Conservation (phyloP, 495 filamentous ascomycete genomes). For the Xylaria bambusicola region DNA sequence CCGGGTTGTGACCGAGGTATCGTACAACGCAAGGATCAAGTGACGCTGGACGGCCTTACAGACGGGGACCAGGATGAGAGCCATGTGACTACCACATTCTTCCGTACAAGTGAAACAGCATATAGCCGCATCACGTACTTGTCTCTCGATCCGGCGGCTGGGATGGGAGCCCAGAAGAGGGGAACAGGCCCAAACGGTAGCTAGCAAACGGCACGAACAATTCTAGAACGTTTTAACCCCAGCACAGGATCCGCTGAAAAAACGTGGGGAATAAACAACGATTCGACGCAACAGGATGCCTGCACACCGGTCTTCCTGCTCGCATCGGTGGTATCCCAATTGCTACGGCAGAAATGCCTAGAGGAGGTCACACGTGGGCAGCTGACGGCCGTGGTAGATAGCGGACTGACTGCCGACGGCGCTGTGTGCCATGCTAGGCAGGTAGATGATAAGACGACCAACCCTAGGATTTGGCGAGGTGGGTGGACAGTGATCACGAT, state of each 20-base stretch:
- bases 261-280: slow-evolving; percentile 21
- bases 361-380: slow-evolving; percentile 14
- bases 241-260: slow-evolving; percentile 17
- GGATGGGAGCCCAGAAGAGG: slow-evolving; percentile 13
- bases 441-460: slow-evolving; percentile 17
- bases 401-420: slow-evolving; percentile 7
- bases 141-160: slow-evolving; percentile 20
- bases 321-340: slow-evolving; percentile 6
- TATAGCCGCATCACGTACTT: slow-evolving; percentile 20
- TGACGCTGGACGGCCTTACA: slow-evolving; percentile 14
- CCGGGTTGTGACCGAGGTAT: slow-evolving; percentile 18
- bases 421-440: slow-evolving; percentile 17
- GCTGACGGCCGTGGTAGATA: slow-evolving; percentile 14
- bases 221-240: slow-evolving; percentile 22
- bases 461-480: slow-evolving; percentile 13
- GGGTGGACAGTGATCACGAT: slow-evolving; percentile 10
- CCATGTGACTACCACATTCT: slow-evolving; percentile 19
- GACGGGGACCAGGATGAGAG: slow-evolving; percentile 10
- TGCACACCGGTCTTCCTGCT: slow-evolving; percentile 21
- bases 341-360: not conserved
- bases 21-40: slow-evolving; percentile 21
- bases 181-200: slow-evolving; percentile 3
- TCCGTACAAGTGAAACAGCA: slow-evolving; percentile 21
- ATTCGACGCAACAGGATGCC: slow-evolving; percentile 13
- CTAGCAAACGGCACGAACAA: slow-evolving; percentile 10